A percentile compares a stretch with the other conserved stretches of the same genome.
phyloP scores from a whole-genome alignment of 768 basidiomycete genomes.

The Leucocoprinus leucothites region DNA sequence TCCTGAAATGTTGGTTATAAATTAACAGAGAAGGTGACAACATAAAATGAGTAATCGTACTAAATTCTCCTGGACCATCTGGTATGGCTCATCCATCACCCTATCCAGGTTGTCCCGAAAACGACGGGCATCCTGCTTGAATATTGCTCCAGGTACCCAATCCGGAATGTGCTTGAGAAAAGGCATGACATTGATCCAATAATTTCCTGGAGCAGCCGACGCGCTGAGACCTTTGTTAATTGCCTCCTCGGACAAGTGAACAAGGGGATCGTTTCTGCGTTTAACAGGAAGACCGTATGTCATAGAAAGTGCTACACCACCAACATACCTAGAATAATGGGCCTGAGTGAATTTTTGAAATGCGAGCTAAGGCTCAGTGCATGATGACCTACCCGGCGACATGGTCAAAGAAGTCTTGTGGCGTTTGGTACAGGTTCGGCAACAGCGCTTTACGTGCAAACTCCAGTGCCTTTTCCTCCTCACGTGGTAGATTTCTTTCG shows the following conservation, averaged over 20 bases:
- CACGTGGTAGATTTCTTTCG: not conserved
- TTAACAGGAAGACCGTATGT: not conserved
- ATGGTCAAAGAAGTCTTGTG: constrained; percentile 6
- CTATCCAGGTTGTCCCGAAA: not conserved
- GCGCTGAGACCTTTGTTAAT: not conserved
- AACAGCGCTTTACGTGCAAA: constrained; percentile 6
- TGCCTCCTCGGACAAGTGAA: not conserved
- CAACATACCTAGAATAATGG: not conserved
- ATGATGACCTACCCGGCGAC: constrained; percentile 6
- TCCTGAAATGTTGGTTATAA: not conserved
- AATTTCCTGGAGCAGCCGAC: not conserved
- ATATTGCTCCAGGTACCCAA: constrained; percentile 8
- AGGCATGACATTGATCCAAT: constrained; percentile 1
- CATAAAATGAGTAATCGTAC: not conserved
- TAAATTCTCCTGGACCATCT: not conserved
- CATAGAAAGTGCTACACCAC: not conserved
- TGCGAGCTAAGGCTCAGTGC: not conserved
- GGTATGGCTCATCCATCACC: not conserved
- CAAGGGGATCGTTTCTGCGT: not conserved
- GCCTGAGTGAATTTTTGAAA: not conserved
- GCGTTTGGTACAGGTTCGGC: not conserved
- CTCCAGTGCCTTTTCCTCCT: constrained; percentile 5
- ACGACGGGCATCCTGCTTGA: not conserved
- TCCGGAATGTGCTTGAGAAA: not conserved
- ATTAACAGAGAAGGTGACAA: too few relatives aligned